Conservation (phyloP, 306 rosid genomes). For the Quercus variabilis region DNA sequence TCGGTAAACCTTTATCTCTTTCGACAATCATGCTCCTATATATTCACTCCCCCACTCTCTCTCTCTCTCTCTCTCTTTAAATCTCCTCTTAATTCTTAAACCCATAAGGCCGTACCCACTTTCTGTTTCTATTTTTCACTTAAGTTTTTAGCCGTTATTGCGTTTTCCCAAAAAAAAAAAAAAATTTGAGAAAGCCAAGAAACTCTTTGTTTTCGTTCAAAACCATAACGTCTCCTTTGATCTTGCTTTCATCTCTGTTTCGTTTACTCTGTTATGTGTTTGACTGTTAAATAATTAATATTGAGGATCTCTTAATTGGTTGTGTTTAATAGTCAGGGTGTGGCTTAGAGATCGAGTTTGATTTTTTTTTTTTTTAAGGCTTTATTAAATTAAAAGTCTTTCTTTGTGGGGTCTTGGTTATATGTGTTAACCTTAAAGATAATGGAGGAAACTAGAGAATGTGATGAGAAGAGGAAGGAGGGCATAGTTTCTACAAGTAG, state of each 20-base stretch:
- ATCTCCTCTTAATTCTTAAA: no score
- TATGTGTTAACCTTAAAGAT: neutral
- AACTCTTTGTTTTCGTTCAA: neutral
- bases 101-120: no score
- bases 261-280: neutral
- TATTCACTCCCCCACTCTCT: no score
- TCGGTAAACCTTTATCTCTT: no score
- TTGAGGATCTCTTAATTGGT: neutral
- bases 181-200: neutral
- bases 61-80: no score
- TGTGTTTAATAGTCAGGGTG: neutral
- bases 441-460: conserved; percentile 21
- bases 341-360: neutral
- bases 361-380: neutral
- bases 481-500: conserved; percentile 9
- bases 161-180: neutral
- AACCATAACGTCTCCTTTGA: conserved; percentile 20
- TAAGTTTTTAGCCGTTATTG: conserved; percentile 13
- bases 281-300: neutral
- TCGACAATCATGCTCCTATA: no score
- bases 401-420: neutral
- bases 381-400: neutral
- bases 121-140: no score
- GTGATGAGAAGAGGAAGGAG: neutral
- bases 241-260: conserved; percentile 1